A percentile compares a stretch with the other conserved stretches of the same genome.
Conservation (phyloP, 495 filamentous ascomycete genomes). For the Hypoxylon rickii region DNA sequence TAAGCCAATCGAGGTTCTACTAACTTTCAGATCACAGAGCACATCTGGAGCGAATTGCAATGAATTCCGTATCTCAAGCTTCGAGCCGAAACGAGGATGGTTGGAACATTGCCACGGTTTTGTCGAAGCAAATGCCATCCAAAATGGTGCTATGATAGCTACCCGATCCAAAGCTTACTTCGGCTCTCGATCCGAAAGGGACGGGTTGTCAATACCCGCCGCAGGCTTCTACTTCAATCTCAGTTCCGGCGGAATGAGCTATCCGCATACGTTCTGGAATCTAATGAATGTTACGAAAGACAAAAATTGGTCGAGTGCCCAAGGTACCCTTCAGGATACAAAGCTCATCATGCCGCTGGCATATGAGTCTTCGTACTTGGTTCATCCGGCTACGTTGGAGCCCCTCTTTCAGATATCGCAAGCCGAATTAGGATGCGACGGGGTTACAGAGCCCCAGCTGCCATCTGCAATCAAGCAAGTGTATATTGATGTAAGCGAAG, state of each 20-base stretch:
- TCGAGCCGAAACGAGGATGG: constrained; percentile 31
- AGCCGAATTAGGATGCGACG: constrained; percentile 28
- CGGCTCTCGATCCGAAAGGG: background rate
- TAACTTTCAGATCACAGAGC: constrained; percentile 34
- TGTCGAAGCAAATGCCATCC: constrained; percentile 18
- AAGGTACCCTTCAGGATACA: constrained; percentile 50
- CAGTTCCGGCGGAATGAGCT: constrained; percentile 36
- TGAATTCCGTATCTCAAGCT: constrained; percentile 35
- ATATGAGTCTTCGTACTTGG: constrained; percentile 48
- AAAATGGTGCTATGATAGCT: background rate
- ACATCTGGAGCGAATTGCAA: constrained; percentile 18
- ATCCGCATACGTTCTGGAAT: constrained; percentile 47
- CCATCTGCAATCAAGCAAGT: constrained; percentile 36
- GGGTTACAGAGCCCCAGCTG: constrained; percentile 6
- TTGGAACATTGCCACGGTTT: constrained; percentile 36
- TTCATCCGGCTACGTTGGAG: constrained; percentile 54
- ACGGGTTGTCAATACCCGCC: constrained; percentile 20
- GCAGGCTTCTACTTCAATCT: constrained; percentile 30
- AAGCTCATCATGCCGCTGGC: constrained; percentile 52
- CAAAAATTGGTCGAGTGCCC: constrained; percentile 38
- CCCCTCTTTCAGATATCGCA: constrained; percentile 47
- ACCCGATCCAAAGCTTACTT: constrained; percentile 1
- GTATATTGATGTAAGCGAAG: constrained; percentile 35
- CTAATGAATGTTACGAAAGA: constrained; percentile 41
- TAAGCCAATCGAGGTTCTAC: constrained; percentile 43